These are phyloP conservation scores for Lentinula aciculospora DNA, from an alignment of 768 basidiomycete genomes.

Conservation along the genomic window DNA sequence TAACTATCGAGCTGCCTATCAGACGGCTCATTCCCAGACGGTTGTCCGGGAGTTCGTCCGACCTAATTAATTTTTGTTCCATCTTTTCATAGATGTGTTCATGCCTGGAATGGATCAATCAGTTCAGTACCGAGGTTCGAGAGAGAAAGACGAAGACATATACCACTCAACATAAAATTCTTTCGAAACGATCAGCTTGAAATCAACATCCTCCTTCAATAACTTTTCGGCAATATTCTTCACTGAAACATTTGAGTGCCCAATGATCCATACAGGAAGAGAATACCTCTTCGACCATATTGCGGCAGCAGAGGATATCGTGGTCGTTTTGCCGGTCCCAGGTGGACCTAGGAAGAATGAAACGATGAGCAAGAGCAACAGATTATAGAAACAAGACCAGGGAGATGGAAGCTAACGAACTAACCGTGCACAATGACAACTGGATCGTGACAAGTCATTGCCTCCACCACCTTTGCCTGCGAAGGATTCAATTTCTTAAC, in stretches of 20 bases:
- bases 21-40: constrained; percentile 15
- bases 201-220: constrained; percentile 26
- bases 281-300: constrained; percentile 22
- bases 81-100: constrained; percentile 39
- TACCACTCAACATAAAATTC: constrained; percentile 46
- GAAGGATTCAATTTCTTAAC: constrained; percentile 27
- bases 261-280: constrained; percentile 32
- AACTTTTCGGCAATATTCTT: constrained; percentile 45
- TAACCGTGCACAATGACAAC: constrained; percentile 35
- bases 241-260: constrained; percentile 46
- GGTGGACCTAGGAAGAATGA: constrained; percentile 32
- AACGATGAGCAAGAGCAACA: too few species aligned
- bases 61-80: constrained; percentile 27
- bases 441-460: constrained; percentile 26
- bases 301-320: constrained; percentile 37
- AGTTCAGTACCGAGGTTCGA: constrained; percentile 32
- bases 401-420: constrained; percentile 2
- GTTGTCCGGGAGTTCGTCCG: constrained; percentile 33
- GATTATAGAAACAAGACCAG: neutral
- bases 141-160: neutral
- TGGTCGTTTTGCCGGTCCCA: constrained; percentile 49
- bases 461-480: constrained; percentile 27
- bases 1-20: constrained; percentile 25
- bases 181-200: constrained; percentile 39
- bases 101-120: constrained; percentile 38